A percentile compares a stretch with the other conserved stretches of the same genome.
Conservation (phyloP, 768 basidiomycete genomes). For the Russula sp. region DNA sequence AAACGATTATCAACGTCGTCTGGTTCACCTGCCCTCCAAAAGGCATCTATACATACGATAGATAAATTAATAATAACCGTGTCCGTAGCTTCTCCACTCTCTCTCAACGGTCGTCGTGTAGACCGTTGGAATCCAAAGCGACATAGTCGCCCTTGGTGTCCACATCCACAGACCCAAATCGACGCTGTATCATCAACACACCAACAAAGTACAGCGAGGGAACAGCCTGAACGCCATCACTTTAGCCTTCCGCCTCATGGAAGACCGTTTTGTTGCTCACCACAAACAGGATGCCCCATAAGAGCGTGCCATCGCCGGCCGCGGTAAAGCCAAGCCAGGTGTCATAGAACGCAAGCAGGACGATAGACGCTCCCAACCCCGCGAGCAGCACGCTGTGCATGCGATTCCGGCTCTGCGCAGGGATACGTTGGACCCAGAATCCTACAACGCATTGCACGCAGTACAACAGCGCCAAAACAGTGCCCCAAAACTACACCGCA, state of each 20-base stretch:
- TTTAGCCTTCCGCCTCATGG: neutral
- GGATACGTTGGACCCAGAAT: neutral
- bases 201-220: constrained; percentile 4
- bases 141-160: neutral
- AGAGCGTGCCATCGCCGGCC: neutral
- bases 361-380: neutral
- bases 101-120: neutral
- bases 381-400: neutral
- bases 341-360: constrained; percentile 4
- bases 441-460: constrained; percentile 2
- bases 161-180: neutral
- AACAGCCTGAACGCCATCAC: neutral
- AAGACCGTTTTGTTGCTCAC: neutral
- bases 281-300: neutral
- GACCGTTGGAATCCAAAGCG: neutral
- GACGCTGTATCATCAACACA: neutral
- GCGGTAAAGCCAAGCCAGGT: constrained; percentile 10
- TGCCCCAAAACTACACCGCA: neutral
- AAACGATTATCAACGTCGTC: too few relatives aligned
- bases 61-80: neutral
- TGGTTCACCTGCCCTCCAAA: too few relatives aligned
- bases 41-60: neutral
- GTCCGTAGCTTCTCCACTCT: neutral
- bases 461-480: neutral
- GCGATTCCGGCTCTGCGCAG: neutral